Evolutionary conservation across 2,329 filamentous ascomycete genomes (phyloP).

Genomic region (Botrytis galanthina): DNA sequence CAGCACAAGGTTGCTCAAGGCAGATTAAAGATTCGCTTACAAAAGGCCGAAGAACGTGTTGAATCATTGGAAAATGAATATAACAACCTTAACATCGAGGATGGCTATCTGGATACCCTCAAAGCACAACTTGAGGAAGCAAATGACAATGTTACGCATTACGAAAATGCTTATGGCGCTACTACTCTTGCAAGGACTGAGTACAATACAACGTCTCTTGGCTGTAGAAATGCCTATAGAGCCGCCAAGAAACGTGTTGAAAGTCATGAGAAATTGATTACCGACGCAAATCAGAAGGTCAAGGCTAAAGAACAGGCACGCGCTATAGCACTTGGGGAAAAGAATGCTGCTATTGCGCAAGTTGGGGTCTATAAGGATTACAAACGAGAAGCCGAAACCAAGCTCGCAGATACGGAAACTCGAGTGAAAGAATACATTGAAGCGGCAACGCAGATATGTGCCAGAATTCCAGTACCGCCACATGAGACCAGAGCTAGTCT

Average conservation of each 20-base stretch:
- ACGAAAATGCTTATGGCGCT: slow-evolving; percentile 55
- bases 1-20: slow-evolving; percentile 48
- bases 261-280: slow-evolving; percentile 45
- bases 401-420: slow-evolving; percentile 47
- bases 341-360: slow-evolving; percentile 57
- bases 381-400: slow-evolving; percentile 47
- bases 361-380: slow-evolving; percentile 50
- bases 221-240: slow-evolving; percentile 40
- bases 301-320: slow-evolving; percentile 49
- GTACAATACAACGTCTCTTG: slow-evolving; percentile 43
- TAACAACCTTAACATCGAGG: slow-evolving; percentile 64
- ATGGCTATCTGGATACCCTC: slow-evolving; percentile 61
- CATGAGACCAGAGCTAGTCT: slow-evolving; percentile 61
- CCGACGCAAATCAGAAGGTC: slow-evolving; percentile 56
- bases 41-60: slow-evolving; percentile 60
- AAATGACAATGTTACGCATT: slow-evolving; percentile 46
- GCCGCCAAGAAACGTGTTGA: slow-evolving; percentile 43
- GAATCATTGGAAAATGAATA: slow-evolving; percentile 56
- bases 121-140: slow-evolving; percentile 55
- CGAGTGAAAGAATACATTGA: slow-evolving; percentile 53
- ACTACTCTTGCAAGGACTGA: slow-evolving; percentile 50
- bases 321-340: slow-evolving; percentile 54
- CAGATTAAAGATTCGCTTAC: slow-evolving; percentile 54
- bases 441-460: slow-evolving; percentile 54
- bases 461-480: slow-evolving; percentile 60